Evolutionary conservation across 257 asterid species (phyloP).

Genomic region (Gentiana straminea): DNA sequence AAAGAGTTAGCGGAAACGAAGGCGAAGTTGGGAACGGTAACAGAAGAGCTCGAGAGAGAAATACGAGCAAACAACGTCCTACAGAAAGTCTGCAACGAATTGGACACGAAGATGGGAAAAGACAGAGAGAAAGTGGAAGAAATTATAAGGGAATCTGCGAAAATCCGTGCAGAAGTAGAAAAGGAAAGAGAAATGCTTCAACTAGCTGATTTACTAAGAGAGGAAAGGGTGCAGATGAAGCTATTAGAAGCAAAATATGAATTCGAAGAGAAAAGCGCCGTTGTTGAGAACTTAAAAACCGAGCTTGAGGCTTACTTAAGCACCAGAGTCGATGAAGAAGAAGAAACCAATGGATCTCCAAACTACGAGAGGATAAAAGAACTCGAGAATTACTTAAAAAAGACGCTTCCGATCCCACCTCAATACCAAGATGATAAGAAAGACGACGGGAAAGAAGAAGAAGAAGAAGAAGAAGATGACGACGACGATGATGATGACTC

Average conservation of each 20-base stretch:
- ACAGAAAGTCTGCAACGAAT: conserved; percentile 86
- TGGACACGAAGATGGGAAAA: conserved; percentile 78
- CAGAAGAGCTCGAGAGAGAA: conserved; percentile 60
- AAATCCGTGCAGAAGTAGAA: conserved; percentile 69
- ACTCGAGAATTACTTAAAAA: conserved; percentile 68
- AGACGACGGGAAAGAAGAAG: conserved; percentile 11
- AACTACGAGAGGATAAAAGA: conserved; percentile 63
- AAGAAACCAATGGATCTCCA: conserved; percentile 49
- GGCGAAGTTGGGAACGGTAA: conserved; percentile 29
- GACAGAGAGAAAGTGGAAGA: conserved; percentile 83
- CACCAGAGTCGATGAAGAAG: conserved; percentile 36
- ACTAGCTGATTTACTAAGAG: conserved; percentile 77
- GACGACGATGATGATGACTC: conserved; percentile 11
- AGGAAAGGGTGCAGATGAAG: conserved; percentile 97
- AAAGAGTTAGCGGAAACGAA: conserved; percentile 64
- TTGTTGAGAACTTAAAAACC: conserved; percentile 48
- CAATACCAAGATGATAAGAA: conserved; percentile 26
- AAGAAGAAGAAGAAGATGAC: conserved; percentile 13
- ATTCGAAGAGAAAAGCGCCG: conserved; percentile 84
- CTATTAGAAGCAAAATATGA: conserved; percentile 84
- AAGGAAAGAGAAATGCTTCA: conserved; percentile 98
- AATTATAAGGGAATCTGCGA: conserved; percentile 50
- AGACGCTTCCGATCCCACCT: conserved; percentile 47
- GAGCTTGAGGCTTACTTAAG: conserved; percentile 72
- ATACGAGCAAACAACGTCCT: conserved; percentile 64